Conservation (phyloP, 2,329 filamentous ascomycete species). For the Tolypocladium nubicola region DNA sequence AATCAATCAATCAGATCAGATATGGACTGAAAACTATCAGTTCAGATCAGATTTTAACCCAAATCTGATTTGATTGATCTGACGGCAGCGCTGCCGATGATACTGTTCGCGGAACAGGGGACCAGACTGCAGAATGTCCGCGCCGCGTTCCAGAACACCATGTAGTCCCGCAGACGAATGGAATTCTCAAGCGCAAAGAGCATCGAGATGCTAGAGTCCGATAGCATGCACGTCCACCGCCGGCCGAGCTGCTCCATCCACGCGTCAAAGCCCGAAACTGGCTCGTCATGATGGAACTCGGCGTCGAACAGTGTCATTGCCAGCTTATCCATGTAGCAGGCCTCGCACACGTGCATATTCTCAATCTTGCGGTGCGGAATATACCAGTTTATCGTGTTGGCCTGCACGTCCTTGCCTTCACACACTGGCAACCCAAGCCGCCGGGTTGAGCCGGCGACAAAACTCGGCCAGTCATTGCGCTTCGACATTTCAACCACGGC, state of each 20-base stretch:
- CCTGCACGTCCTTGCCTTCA: conserved; percentile 14
- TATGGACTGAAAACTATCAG: no score
- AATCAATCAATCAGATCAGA: no score
- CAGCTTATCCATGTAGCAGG: conserved; percentile 24
- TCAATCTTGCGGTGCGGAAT: conserved; percentile 12
- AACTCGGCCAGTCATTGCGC: conserved; percentile 18
- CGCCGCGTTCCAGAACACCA: conserved; percentile 9
- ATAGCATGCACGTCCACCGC: conserved; percentile 14
- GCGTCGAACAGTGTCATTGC: conserved; percentile 15
- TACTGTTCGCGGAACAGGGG: conserved; percentile 15
- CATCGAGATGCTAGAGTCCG: conserved; percentile 11
- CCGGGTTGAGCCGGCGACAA: conserved; percentile 10
- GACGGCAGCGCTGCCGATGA: no score
- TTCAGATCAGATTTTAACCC: no score
- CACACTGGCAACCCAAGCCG: conserved; percentile 16
- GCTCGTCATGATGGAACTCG: conserved; percentile 14
- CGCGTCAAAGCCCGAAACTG: conserved; percentile 10
- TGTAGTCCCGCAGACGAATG: conserved; percentile 13
- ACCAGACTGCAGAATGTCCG: conserved; percentile 11
- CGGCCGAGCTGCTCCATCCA: conserved; percentile 11
- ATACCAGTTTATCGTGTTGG: conserved; percentile 16
- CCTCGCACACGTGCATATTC: conserved; percentile 18
- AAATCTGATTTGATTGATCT: no score
- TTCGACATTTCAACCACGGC: conserved; percentile 9
- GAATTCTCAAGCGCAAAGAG: conserved; percentile 14